Conservation (phyloP, 1,139 yeast genomes). For the Saccharomyces hybrid region DNA sequence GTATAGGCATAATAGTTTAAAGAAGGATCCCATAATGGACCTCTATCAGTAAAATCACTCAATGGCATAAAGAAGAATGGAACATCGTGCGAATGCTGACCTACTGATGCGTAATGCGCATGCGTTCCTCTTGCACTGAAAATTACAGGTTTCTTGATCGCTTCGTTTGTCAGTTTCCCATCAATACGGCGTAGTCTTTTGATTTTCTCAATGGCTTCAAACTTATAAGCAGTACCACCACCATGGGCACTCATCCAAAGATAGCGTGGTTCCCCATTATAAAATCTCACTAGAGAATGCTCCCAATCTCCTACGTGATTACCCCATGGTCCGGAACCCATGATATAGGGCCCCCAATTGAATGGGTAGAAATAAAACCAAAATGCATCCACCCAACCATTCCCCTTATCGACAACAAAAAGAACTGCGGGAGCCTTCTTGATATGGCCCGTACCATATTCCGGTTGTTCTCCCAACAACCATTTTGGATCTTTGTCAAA, state of each 20-base stretch:
- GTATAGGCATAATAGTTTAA: slow-evolving; percentile 74
- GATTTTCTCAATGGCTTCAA: slow-evolving; percentile 64
- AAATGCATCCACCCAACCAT: slow-evolving; percentile 81
- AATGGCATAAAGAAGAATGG: slow-evolving; percentile 71
- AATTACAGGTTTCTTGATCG: slow-evolving; percentile 53
- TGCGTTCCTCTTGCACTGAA: slow-evolving; percentile 94
- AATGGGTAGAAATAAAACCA: slow-evolving; percentile 96
- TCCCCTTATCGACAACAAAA: slow-evolving; percentile 83
- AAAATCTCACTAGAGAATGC: slow-evolving; percentile 79
- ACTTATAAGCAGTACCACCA: slow-evolving; percentile 86
- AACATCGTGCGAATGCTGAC: slow-evolving; percentile 90
- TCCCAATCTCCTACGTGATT: slow-evolving; percentile 99
- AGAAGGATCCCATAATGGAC: slow-evolving; percentile 91
- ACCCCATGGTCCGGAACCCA: slow-evolving; percentile 97
- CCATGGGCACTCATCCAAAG: slow-evolving; percentile 99
- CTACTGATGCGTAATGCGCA: slow-evolving; percentile 93
- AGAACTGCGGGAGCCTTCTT: slow-evolving; percentile 72
- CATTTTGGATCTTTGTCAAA: slow-evolving; percentile 65
- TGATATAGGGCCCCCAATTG: slow-evolving; percentile 90
- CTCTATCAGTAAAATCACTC: slow-evolving; percentile 89
- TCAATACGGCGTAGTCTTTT: slow-evolving; percentile 31
- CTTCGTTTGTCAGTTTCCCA: slow-evolving; percentile 27
- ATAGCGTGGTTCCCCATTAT: slow-evolving; percentile 71
- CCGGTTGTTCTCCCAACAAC: slow-evolving; percentile 74
- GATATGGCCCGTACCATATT: slow-evolving; percentile 61